Conservation (phyloP, 2,329 filamentous ascomycete species). For the Hymenotorrendiella dingleyae region DNA sequence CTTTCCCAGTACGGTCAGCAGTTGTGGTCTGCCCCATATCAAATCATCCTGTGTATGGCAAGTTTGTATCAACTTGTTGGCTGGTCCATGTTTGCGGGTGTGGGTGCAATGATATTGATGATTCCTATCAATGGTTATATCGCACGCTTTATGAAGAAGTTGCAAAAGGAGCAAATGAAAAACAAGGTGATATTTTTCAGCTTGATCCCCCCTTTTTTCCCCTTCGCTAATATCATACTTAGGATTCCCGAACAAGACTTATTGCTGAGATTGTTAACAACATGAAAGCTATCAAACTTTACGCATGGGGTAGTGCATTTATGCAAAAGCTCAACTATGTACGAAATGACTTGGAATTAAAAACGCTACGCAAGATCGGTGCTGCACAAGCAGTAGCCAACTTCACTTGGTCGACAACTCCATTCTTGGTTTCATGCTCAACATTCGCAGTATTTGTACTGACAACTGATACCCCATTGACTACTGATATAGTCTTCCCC, state of each 20-base stretch:
- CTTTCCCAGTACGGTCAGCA: slow-evolving; percentile 93
- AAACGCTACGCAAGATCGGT: slow-evolving; percentile 92
- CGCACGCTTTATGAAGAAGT: slow-evolving; percentile 83
- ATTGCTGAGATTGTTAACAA: slow-evolving; percentile 99
- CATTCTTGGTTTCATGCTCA: slow-evolving; percentile 93
- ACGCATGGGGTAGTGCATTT: slow-evolving; percentile 94
- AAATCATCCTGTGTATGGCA: slow-evolving; percentile 91
- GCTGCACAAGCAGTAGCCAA: slow-evolving; percentile 91
- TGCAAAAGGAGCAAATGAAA: slow-evolving; percentile 98
- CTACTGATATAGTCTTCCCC: slow-evolving; percentile 93
- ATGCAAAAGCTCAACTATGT: slow-evolving; percentile 97
- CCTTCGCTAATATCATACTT: background rate
- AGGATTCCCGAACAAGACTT: slow-evolving; percentile 77
- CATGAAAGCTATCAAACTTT: slow-evolving; percentile 99
- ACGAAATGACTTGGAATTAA: slow-evolving; percentile 90
- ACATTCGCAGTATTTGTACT: slow-evolving; percentile 94
- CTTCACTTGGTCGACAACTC: slow-evolving; percentile 96
- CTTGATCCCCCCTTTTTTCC: background rate
- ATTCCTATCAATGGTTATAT: slow-evolving; percentile 93
- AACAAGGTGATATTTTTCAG: slow-evolving; percentile 81
- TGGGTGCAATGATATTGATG: slow-evolving; percentile 95
- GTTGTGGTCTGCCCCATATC: slow-evolving; percentile 93
- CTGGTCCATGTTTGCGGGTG: slow-evolving; percentile 89
- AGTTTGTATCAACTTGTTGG: slow-evolving; percentile 95
- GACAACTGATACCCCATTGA: slow-evolving; percentile 72